phyloP scores from a whole-genome alignment of 495 filamentous ascomycete species.

The Lepraria neglecta region DNA sequence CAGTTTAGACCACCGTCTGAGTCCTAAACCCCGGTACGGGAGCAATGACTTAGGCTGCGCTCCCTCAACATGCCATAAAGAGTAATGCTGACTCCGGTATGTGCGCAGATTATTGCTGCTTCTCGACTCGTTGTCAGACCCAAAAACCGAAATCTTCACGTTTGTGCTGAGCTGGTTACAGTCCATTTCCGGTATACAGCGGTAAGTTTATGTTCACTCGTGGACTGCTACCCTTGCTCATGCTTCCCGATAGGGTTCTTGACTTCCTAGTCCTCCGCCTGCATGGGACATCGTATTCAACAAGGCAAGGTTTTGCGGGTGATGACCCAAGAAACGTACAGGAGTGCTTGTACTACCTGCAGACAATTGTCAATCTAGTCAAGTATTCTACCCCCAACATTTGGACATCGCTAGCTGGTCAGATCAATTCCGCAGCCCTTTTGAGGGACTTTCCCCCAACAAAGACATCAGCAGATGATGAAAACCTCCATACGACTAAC shows the following conservation, averaged over 20 bases:
- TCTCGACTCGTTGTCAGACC: conserved; percentile 70
- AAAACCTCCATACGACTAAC: not conserved
- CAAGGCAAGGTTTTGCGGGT: not conserved
- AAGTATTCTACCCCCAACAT: conserved; percentile 53
- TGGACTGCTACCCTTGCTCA: not conserved
- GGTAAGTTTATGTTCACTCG: conserved; percentile 37
- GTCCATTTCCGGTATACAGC: conserved; percentile 60
- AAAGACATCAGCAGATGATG: conserved; percentile 1
- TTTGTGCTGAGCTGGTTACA: conserved; percentile 78
- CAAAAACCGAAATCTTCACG: conserved; percentile 65
- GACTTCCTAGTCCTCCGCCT: conserved; percentile 38
- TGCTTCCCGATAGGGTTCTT: conserved; percentile 31
- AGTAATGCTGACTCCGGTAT: too few relatives aligned
- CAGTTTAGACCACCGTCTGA: too few relatives aligned
- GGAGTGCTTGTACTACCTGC: conserved; percentile 71
- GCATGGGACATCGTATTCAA: conserved; percentile 6
- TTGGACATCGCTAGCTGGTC: conserved; percentile 53
- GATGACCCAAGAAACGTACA: conserved; percentile 56
- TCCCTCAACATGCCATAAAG: too few relatives aligned
- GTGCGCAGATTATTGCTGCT: conserved; percentile 55
- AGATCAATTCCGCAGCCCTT: conserved; percentile 16
- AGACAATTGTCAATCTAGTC: conserved; percentile 65
- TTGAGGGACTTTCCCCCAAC: not conserved
- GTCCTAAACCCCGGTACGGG: too few relatives aligned
- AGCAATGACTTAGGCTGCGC: too few relatives aligned